Conservation (phyloP, 106 monocot genomes). For the Vanilla planifolia region DNA sequence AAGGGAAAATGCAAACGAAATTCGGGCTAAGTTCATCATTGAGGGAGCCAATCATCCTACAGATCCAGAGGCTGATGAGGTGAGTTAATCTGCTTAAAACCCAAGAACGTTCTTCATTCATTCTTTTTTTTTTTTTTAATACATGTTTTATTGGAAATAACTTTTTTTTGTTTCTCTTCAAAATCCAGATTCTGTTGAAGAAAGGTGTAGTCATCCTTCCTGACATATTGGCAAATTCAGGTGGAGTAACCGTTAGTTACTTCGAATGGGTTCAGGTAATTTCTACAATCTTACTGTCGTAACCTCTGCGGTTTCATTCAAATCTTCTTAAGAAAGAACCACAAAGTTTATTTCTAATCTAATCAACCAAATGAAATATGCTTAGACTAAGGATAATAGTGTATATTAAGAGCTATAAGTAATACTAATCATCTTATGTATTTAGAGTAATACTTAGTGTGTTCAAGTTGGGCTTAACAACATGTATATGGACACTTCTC, state of each 20-base stretch:
- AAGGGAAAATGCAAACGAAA: conserved; percentile 64
- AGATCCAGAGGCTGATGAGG: conserved; percentile 77
- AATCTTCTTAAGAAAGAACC: no score
- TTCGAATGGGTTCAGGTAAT: conserved; percentile 94
- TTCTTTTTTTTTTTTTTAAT: no score
- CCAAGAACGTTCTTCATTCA: background rate
- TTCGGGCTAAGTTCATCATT: conserved; percentile 65
- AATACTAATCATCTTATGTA: no score
- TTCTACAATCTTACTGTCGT: no score
- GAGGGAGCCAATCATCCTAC: conserved; percentile 76
- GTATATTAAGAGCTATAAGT: no score
- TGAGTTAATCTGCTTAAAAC: conserved; percentile 8
- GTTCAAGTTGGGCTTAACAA: no score
- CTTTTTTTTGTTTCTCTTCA: background rate
- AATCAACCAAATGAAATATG: no score
- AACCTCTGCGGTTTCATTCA: no score
- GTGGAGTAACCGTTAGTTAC: conserved; percentile 87
- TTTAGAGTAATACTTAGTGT: no score
- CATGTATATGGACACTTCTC: no score
- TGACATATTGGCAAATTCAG: conserved; percentile 78
- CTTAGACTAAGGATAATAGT: no score
- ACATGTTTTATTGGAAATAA: background rate
- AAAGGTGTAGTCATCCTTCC: conserved; percentile 80
- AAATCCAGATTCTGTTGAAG: conserved; percentile 63
- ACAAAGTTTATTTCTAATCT: no score